Evolutionary conservation across 2,329 filamentous ascomycete genomes (phyloP).

Genomic region (Raffaelea albimanens): DNA sequence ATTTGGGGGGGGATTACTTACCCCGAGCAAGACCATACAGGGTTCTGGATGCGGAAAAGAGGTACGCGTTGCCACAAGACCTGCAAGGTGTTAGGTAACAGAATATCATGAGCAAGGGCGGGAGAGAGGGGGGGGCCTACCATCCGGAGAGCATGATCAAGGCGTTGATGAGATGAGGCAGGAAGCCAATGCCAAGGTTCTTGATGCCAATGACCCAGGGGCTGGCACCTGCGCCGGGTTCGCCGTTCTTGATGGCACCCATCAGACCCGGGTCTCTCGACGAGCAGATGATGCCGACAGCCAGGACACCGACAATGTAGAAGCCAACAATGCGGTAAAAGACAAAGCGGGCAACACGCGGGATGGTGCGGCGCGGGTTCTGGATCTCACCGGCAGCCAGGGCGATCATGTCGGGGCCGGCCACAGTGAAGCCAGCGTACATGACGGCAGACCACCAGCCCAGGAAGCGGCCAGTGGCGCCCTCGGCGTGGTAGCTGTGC

Average conservation of each 20-base stretch:
- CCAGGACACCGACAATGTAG: conserved; percentile 54
- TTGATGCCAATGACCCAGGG: conserved; percentile 43
- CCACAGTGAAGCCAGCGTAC: conserved; percentile 27
- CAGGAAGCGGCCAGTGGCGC: conserved; percentile 24
- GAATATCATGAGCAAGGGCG: no score
- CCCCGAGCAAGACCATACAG: conserved; percentile 22
- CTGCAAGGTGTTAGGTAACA: no score
- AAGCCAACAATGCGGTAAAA: conserved; percentile 62
- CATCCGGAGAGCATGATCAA: conserved; percentile 48
- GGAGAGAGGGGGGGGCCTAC: neutral
- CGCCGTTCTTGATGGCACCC: conserved; percentile 26
- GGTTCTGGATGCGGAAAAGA: conserved; percentile 32
- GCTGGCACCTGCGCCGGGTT: conserved; percentile 37
- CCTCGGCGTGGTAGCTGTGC: conserved; percentile 22
- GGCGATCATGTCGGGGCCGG: conserved; percentile 52
- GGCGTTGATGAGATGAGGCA: conserved; percentile 52
- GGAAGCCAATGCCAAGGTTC: conserved; percentile 34
- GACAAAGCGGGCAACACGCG: conserved; percentile 56
- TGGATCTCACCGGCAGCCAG: conserved; percentile 60
- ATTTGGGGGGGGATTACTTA: neutral
- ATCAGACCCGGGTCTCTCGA: conserved; percentile 40
- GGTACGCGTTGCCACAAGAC: conserved; percentile 48
- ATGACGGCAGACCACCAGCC: conserved; percentile 17
- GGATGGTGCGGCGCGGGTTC: conserved; percentile 56
- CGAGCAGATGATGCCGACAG: conserved; percentile 57